Evolutionary conservation across 75 land plant genomes (phyloP).

Genomic region (Picea sitchensis): DNA sequence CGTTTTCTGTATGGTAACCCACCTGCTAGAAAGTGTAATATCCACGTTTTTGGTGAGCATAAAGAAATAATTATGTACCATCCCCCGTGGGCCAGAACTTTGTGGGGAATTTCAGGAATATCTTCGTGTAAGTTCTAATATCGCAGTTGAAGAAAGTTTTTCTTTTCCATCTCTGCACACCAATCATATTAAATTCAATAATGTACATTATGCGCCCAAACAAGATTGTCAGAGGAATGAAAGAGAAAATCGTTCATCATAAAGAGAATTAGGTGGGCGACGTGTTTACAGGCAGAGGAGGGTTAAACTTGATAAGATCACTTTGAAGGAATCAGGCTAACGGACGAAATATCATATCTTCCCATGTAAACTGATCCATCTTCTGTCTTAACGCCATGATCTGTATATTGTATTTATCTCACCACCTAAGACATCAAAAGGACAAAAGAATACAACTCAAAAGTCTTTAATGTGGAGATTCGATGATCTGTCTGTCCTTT

Average conservation of each 20-base stretch:
- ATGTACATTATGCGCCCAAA: too few species aligned
- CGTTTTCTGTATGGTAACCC: too few species aligned
- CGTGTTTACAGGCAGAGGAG: conserved; percentile 64
- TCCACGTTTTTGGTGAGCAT: too few species aligned
- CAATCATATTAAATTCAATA: too few species aligned
- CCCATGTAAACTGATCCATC: conserved; percentile 65
- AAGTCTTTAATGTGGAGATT: not conserved
- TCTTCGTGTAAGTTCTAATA: too few species aligned
- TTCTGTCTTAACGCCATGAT: conserved; percentile 56
- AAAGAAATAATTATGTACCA: too few species aligned
- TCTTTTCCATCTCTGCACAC: too few species aligned
- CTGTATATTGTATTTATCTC: conserved; percentile 38
- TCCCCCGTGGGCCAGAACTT: too few species aligned
- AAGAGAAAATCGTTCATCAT: not conserved
- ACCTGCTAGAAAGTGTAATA: too few species aligned
- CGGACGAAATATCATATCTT: conserved; percentile 55
- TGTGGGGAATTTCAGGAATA: too few species aligned
- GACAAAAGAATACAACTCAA: not conserved
- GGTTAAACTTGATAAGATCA: conserved; percentile 59
- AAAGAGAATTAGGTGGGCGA: not conserved
- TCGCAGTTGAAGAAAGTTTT: too few species aligned
- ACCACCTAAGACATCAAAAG: conserved; percentile 44
- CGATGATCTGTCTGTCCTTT: not conserved
- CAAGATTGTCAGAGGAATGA: not conserved
- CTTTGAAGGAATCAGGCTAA: conserved; percentile 72